Evolutionary conservation across 2,329 filamentous ascomycete species (phyloP), one percentile per base, ranked within the genome.

Genomic region (Cryphonectria naterciae): DNA sequence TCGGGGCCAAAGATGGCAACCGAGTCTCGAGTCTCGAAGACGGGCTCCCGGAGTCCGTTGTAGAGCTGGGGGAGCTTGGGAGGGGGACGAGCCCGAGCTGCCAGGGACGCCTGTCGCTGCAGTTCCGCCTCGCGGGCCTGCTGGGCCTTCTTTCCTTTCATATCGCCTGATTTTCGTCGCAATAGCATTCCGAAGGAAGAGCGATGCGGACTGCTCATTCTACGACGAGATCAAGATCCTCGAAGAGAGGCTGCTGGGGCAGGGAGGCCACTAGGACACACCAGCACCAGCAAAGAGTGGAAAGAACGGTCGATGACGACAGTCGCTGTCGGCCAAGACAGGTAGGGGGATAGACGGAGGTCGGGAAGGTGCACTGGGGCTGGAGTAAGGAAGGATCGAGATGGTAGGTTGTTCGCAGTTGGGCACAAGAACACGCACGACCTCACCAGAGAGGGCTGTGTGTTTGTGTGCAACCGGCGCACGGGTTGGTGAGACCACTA

Each of bases 91-190:
- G 82, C 79, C 4, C 83, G 85, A 76, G 82, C 79, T 35, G 60
- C 67, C 72, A 85, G 79, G 72, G 83, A 78, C 62, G 81, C 81
- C 78, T 86, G 84, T 74, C 85, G 84, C 77, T 86, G 83, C 70
- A 85, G 79, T 77, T 87, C 85, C 74, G 83, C 83, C 75, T 86
- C 84, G 75, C 81, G 82, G 74, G 87, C 84, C 80, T 89, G 85
- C 77, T 83, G 84, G 83, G 89, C 91, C 80, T 86, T 89, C 80
- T 84, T 85, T 74, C 83, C 84, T 75, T 88, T 86, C 70, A 92
- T 79, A 74, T 93, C 90, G 72, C 87, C 87, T 70, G 90, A 92
- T 79, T 92, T 92, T 75, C 91, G 88, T 80, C 89, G 87, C 73
- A 92, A 85, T 78, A 93, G 87, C 81, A 87, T 86, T 77, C 85